A percentile compares a stretch with the other conserved stretches of the same genome.
These are phyloP conservation scores for Pseudopyrenochaeta lycopersici DNA, from an alignment of 2,329 filamentous ascomycete genomes.

Conservation along the genomic window DNA sequence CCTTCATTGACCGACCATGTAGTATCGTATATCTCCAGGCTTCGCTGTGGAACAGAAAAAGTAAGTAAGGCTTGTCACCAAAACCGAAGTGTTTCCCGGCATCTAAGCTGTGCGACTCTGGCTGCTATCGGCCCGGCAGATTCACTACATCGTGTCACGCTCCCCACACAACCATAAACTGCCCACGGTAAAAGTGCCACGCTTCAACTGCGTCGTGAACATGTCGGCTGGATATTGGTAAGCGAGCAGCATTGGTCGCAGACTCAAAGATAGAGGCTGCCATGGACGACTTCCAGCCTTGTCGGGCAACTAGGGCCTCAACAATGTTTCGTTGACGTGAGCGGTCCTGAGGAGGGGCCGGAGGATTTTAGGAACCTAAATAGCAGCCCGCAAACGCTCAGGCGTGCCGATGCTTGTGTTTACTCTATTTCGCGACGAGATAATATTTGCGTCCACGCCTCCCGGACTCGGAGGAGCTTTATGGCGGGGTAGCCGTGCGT, in stretches of 20 bases:
- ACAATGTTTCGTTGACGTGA: constrained; percentile 26
- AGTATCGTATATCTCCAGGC: not conserved
- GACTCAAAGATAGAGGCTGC: constrained; percentile 9
- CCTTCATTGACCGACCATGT: not conserved
- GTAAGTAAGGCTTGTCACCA: not conserved
- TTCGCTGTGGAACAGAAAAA: not conserved
- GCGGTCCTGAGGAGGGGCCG: constrained; percentile 23
- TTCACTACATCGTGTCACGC: not conserved
- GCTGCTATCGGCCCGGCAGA: not conserved
- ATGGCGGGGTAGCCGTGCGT: constrained; percentile 27
- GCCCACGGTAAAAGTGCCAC: constrained; percentile 20
- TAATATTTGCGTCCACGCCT: constrained; percentile 19
- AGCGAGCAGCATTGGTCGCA: constrained; percentile 10
- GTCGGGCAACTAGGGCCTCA: constrained; percentile 24
- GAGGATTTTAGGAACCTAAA: constrained; percentile 20
- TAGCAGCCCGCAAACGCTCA: constrained; percentile 14
- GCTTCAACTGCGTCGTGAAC: constrained; percentile 1
- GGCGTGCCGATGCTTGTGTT: constrained; percentile 22
- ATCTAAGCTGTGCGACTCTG: not conserved
- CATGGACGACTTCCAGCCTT: constrained; percentile 12
- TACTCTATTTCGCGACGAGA: constrained; percentile 22
- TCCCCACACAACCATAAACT: constrained; percentile 3
- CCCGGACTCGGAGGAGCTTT: constrained; percentile 31
- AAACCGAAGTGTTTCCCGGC: not conserved
- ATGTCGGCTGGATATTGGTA: constrained; percentile 11